Conservation (phyloP, 1,284 basidiomycete species). For the Meira miltonrushii region DNA sequence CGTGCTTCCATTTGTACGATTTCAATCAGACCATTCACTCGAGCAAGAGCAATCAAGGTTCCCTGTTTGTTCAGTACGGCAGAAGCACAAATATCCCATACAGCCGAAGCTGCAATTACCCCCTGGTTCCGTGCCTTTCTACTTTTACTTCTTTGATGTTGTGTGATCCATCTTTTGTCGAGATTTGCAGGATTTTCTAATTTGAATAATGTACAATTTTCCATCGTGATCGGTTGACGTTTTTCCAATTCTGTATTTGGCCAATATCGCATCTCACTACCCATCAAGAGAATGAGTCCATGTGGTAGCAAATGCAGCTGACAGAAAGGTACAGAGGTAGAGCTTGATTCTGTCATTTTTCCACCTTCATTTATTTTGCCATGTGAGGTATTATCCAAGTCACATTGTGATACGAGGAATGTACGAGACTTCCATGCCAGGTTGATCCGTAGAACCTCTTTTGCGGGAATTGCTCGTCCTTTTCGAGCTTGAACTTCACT, state of each 20-base stretch:
- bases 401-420: background rate
- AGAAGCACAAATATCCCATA: constrained; percentile 7
- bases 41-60: background rate
- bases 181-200: constrained; percentile 4
- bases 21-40: constrained; percentile 5
- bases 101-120: background rate
- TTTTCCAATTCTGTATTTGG: background rate
- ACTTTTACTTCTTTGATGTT: background rate
- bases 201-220: background rate
- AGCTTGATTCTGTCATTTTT: background rate
- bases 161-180: background rate
- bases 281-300: background rate
- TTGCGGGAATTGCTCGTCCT: too few relatives aligned
- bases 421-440: background rate
- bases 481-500: too few relatives aligned
- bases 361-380: background rate
- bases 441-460: background rate
- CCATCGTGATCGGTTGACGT: background rate
- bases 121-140: background rate
- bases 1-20: background rate
- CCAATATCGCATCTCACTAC: constrained; percentile 7
- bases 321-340: background rate
- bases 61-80: constrained; percentile 1
- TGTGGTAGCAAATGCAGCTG: background rate
- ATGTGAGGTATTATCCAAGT: background rate